Percentiles rank a stretch among this genome's conserved stretches.
Conservation (phyloP, 371 early-diverging fungal genomes). For the Rhizopus stolonifer region DNA sequence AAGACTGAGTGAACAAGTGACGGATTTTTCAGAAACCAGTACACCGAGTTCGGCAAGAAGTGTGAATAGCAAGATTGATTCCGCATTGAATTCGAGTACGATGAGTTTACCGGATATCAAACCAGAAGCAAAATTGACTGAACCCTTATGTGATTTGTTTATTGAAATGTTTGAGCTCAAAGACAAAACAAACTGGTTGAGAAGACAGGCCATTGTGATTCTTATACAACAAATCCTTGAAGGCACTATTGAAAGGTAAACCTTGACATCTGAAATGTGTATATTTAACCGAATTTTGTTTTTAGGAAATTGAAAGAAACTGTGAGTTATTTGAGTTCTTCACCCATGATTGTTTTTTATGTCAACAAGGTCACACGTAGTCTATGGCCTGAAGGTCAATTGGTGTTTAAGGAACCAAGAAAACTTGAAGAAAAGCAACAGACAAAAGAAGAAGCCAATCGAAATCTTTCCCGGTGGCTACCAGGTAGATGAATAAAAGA, state of each 20-base stretch:
- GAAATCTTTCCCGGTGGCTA: conserved; percentile 63
- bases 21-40: conserved; percentile 43
- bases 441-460: conserved; percentile 63
- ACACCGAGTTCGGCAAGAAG: conserved; percentile 6
- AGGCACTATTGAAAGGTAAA: conserved; percentile 78
- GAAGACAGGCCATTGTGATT: conserved; percentile 82
- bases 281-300: neutral
- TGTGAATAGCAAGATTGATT: neutral
- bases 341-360: conserved; percentile 45
- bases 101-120: conserved; percentile 25
- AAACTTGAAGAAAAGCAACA: conserved; percentile 54
- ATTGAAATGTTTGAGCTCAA: conserved; percentile 87
- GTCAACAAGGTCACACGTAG: conserved; percentile 38
- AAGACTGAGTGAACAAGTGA: conserved; percentile 68
- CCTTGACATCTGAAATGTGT: neutral
- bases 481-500: conserved; percentile 54
- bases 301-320: conserved; percentile 49
- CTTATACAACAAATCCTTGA: conserved; percentile 84
- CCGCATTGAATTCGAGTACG: conserved; percentile 1
- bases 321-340: conserved; percentile 34
- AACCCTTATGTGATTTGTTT: conserved; percentile 78
- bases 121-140: conserved; percentile 60
- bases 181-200: conserved; percentile 84
- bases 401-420: conserved; percentile 38
- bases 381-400: conserved; percentile 56